These are phyloP conservation scores for Paecilomyces formosus DNA, from an alignment of 2,329 filamentous ascomycete species.

Conservation along the genomic window DNA sequence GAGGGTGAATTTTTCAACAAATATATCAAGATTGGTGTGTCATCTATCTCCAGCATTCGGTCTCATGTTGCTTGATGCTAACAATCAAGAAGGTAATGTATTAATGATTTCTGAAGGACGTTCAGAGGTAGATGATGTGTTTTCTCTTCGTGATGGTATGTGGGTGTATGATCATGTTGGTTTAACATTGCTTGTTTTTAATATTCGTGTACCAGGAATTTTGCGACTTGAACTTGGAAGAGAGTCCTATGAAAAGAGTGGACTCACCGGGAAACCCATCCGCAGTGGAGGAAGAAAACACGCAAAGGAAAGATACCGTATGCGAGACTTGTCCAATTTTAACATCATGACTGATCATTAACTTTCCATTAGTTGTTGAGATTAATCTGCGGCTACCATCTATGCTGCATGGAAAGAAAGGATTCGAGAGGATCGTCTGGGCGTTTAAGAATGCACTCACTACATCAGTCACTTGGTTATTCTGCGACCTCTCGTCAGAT, in stretches of 20 bases:
- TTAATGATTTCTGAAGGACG: conserved; percentile 77
- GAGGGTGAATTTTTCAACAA: conserved; percentile 70
- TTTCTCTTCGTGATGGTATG: conserved; percentile 61
- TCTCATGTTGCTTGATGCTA: background rate
- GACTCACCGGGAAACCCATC: conserved; percentile 65
- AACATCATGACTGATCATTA: conserved; percentile 8
- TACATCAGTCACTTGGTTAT: conserved; percentile 66
- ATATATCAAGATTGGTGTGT: conserved; percentile 70
- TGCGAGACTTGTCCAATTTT: conserved; percentile 6
- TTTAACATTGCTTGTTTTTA: background rate
- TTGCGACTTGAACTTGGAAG: conserved; percentile 73
- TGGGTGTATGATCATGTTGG: background rate
- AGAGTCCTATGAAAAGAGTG: conserved; percentile 73
- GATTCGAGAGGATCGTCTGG: conserved; percentile 69
- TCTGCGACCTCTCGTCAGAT: conserved; percentile 50
- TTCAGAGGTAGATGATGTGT: conserved; percentile 62
- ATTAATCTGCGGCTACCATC: conserved; percentile 64
- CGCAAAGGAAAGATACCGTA: conserved; percentile 68
- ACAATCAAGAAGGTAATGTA: conserved; percentile 54
- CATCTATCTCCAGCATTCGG: background rate
- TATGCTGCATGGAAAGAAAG: conserved; percentile 78
- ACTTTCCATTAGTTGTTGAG: conserved; percentile 55
- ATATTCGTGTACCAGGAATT: conserved; percentile 43
- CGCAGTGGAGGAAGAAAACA: conserved; percentile 53
- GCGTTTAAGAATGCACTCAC: conserved; percentile 72